A percentile compares a stretch with the other conserved stretches of the same genome.
Evolutionary conservation across 108 stramenopile genomes (phyloP).

Genomic region (Skeletonema potamos): DNA sequence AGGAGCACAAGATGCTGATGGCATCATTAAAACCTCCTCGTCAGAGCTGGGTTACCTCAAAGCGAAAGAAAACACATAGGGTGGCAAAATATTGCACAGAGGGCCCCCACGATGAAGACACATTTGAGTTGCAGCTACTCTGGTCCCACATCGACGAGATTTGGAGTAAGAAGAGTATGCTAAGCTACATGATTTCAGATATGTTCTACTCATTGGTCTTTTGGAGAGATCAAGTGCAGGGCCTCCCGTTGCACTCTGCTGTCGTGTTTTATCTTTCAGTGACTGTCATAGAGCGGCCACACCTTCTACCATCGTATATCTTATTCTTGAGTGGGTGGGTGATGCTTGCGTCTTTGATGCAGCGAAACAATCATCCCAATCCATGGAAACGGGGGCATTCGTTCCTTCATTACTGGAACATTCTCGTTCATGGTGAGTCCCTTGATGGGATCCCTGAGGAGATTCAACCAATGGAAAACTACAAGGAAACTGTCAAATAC

Average conservation of each 20-base stretch:
- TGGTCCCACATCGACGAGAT: conserved; percentile 73
- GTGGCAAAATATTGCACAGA: conserved; percentile 57
- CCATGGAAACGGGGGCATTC: conserved; percentile 70
- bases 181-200: conserved; percentile 34
- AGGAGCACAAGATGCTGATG: conserved; percentile 53
- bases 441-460: conserved; percentile 1
- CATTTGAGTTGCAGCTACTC: conserved; percentile 31
- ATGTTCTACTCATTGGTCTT: conserved; percentile 57
- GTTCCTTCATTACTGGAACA: conserved; percentile 55
- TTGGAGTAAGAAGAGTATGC: conserved; percentile 48
- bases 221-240: conserved; percentile 75
- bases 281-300: conserved; percentile 63
- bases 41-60: conserved; percentile 50
- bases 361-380: conserved; percentile 64
- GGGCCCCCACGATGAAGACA: conserved; percentile 52
- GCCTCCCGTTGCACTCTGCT: conserved; percentile 70
- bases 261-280: conserved; percentile 52
- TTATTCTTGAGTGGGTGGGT: conserved; percentile 62
- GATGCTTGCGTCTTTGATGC: conserved; percentile 64
- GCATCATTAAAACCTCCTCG: conserved; percentile 19
- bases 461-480: conserved; percentile 30
- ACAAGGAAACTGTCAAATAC: conserved; percentile 42
- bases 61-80: conserved; percentile 52
- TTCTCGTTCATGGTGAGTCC: conserved; percentile 34
- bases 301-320: conserved; percentile 47